phyloP scores from a whole-genome alignment of 441 rosid genomes.

The Populus tomentosa region DNA sequence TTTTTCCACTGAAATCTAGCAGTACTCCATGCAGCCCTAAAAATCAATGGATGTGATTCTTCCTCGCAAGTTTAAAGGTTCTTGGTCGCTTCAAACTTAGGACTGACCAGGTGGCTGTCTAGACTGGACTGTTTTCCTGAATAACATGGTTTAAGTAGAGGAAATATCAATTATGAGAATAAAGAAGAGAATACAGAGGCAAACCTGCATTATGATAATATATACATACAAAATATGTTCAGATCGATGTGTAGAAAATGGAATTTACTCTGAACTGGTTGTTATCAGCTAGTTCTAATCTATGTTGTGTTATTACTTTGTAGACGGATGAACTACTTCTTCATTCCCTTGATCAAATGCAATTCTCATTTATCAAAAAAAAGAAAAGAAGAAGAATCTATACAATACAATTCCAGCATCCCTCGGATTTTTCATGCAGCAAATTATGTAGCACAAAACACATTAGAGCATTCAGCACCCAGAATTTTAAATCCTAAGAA shows the following conservation, averaged over 20 bases:
- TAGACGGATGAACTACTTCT: no score
- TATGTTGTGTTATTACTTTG: no score
- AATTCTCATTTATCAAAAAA: neutral
- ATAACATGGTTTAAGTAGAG: slow-evolving; percentile 16
- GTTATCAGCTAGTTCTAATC: neutral
- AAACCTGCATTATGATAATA: neutral
- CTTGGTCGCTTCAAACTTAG: slow-evolving; percentile 24
- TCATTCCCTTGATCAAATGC: neutral
- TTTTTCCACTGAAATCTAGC: neutral
- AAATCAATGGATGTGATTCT: slow-evolving; percentile 1
- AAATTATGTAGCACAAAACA: neutral
- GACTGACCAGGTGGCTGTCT: slow-evolving; percentile 67
- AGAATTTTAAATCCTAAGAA: neutral
- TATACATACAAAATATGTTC: neutral
- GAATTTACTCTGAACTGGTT: neutral
- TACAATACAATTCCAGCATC: neutral
- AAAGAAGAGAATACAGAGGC: neutral
- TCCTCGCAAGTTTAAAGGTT: neutral
- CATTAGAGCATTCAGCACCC: neutral
- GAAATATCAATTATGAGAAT: neutral
- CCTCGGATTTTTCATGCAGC: neutral
- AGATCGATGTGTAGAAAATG: neutral
- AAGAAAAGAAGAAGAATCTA: no score
- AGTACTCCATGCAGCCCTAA: slow-evolving; percentile 1
- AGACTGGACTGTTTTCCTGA: slow-evolving; percentile 65